Percentiles rank a stretch among this genome's conserved stretches.
phyloP scores from a whole-genome alignment of 208 protist species.

The Leishmania amazonensis region DNA sequence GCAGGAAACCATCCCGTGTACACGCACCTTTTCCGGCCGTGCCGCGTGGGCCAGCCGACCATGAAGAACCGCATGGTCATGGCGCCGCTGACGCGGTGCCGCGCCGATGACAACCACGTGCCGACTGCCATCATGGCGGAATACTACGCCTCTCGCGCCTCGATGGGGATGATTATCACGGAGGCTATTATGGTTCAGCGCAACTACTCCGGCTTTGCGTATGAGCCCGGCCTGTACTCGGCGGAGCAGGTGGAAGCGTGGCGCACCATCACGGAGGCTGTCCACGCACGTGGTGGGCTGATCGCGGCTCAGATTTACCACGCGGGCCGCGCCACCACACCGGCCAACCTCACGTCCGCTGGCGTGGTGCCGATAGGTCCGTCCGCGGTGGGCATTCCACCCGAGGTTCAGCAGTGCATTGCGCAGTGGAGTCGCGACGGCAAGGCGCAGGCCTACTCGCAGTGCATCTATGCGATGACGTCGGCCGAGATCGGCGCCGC shows the following conservation, averaged over 20 bases:
- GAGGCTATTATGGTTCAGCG: slow-evolving; percentile 57
- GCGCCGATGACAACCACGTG: slow-evolving; percentile 47
- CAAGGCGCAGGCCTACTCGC: slow-evolving; percentile 33
- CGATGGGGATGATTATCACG: slow-evolving; percentile 61
- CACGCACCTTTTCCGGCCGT: slow-evolving; percentile 32
- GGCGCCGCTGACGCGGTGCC: slow-evolving; percentile 51
- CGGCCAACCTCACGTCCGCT: slow-evolving; percentile 25
- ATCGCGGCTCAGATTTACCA: slow-evolving; percentile 64
- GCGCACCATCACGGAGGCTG: slow-evolving; percentile 57
- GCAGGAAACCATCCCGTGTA: not conserved
- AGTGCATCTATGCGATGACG: slow-evolving; percentile 44
- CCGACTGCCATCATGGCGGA: slow-evolving; percentile 41
- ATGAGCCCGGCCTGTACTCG: slow-evolving; percentile 59
- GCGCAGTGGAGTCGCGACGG: slow-evolving; percentile 20
- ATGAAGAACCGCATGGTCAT: slow-evolving; percentile 57
- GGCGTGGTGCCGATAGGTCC: slow-evolving; percentile 13
- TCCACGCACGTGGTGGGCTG: slow-evolving; percentile 55
- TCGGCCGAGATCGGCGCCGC: slow-evolving; percentile 55
- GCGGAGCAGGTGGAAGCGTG: slow-evolving; percentile 56
- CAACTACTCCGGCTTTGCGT: slow-evolving; percentile 36
- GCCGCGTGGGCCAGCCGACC: slow-evolving; percentile 36
- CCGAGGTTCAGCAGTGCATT: slow-evolving; percentile 9
- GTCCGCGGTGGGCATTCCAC: slow-evolving; percentile 13
- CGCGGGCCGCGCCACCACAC: slow-evolving; percentile 41
- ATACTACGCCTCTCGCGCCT: slow-evolving; percentile 63